These are phyloP conservation scores for Pyrus bretschneideri DNA, from an alignment of 306 rosid genomes.

Conservation along the genomic window DNA sequence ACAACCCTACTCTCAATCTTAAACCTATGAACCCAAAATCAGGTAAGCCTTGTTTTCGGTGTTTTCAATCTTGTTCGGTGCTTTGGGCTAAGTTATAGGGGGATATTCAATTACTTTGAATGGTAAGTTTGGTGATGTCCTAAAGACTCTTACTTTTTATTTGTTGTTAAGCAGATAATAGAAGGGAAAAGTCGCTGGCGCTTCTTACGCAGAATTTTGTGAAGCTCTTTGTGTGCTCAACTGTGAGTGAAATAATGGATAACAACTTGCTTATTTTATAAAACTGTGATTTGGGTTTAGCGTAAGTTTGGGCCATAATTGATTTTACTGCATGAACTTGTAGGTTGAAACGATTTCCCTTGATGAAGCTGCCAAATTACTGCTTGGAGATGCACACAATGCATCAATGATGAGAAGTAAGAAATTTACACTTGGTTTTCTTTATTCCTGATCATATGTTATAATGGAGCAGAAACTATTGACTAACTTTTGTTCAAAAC, in stretches of 20 bases:
- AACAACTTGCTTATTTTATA: not conserved
- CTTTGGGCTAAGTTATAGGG: not conserved
- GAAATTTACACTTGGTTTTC: not conserved
- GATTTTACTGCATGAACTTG: conserved; percentile 4
- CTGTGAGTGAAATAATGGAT: conserved; percentile 34
- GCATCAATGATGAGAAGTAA: conserved; percentile 80
- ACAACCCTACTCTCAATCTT: conserved; percentile 15
- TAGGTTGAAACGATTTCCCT: conserved; percentile 75
- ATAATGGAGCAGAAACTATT: not conserved
- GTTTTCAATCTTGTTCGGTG: not conserved
- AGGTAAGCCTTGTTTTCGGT: conserved; percentile 23
- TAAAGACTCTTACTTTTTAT: not conserved
- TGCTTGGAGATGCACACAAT: conserved; percentile 78
- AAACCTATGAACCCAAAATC: conserved; percentile 26
- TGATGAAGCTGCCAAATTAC: conserved; percentile 78
- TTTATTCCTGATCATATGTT: not conserved
- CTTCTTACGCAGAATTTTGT: conserved; percentile 89
- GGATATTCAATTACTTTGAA: not conserved
- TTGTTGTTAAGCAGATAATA: conserved; percentile 42
- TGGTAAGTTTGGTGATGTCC: not conserved
- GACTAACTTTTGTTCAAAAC: not conserved
- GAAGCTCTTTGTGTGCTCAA: conserved; percentile 86
- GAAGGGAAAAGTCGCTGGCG: conserved; percentile 85
- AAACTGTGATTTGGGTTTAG: not conserved
- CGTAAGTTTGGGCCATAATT: not conserved